phyloP scores from a whole-genome alignment of 2,329 filamentous ascomycete species.

The Fusarium sp. region DNA sequence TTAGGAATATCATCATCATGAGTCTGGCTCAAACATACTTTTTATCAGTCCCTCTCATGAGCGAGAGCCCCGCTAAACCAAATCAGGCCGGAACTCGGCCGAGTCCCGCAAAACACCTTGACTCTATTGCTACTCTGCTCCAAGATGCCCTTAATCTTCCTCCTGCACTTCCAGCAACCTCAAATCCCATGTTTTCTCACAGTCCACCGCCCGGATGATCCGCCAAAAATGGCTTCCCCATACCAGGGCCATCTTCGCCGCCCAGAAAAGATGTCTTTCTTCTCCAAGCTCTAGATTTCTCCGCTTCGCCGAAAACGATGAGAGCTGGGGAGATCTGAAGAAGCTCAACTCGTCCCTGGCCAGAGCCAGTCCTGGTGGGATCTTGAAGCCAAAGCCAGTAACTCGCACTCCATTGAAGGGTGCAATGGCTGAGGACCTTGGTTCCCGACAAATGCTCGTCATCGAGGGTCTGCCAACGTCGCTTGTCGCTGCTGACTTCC shows the following conservation, averaged over 20 bases:
- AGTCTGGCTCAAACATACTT: neutral
- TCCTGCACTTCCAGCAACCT: neutral
- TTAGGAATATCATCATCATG: no score
- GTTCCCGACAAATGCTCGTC: conserved; percentile 58
- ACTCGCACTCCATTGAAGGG: neutral
- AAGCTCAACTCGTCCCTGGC: neutral
- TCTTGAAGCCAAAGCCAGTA: neutral
- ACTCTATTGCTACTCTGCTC: neutral
- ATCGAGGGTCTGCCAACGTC: conserved; percentile 68
- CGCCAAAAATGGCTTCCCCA: conserved; percentile 44
- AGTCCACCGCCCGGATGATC: conserved; percentile 44
- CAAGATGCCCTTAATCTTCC: neutral
- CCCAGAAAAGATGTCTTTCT: conserved; percentile 10
- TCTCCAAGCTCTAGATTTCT: neutral
- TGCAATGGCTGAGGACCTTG: neutral
- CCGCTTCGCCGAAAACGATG: neutral
- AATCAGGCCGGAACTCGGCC: conserved; percentile 19
- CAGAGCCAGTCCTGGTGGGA: neutral
- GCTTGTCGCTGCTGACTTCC: conserved; percentile 75
- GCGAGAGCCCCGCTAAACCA: conserved; percentile 28
- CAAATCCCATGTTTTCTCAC: conserved; percentile 30
- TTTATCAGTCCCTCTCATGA: neutral
- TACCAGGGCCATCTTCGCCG: conserved; percentile 35
- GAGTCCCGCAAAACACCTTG: conserved; percentile 16
- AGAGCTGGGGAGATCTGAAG: neutral